A percentile compares a stretch with the other conserved stretches of the same genome.
Evolutionary conservation across 148 eudicot genomes (phyloP).

Genomic region (Drosera capensis): DNA sequence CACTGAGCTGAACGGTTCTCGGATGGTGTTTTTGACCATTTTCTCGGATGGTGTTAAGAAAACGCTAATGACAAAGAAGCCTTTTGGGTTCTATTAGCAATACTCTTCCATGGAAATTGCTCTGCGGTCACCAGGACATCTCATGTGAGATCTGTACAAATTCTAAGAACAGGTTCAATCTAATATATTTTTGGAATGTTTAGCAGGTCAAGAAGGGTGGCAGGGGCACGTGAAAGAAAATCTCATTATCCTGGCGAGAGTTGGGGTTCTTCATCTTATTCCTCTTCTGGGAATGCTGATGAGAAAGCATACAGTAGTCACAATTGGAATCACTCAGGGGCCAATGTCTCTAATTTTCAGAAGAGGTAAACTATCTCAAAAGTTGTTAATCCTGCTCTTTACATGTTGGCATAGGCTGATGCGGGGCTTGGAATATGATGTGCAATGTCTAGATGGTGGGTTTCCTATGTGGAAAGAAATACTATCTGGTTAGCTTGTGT

Average conservation of each 20-base stretch:
- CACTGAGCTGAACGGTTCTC: too few species aligned
- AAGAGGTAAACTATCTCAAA: slow-evolving; percentile 35
- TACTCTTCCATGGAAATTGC: too few species aligned
- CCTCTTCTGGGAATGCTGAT: slow-evolving; percentile 39
- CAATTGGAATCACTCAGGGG: slow-evolving; percentile 28
- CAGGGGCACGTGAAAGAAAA: slow-evolving; percentile 21
- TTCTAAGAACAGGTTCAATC: too few species aligned
- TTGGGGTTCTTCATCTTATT: slow-evolving; percentile 36
- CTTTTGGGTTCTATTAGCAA: too few species aligned
- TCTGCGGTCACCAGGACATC: too few species aligned
- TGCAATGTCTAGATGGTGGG: too few species aligned
- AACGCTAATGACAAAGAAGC: too few species aligned
- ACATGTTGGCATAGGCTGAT: not conserved
- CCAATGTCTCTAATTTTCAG: slow-evolving; percentile 31
- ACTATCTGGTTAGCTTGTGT: too few species aligned
- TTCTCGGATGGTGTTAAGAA: too few species aligned
- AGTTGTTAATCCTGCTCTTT: not conserved
- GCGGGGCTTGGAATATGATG: not conserved
- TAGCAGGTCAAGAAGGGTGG: slow-evolving; percentile 38
- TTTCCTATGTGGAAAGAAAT: too few species aligned
- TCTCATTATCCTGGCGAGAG: slow-evolving; percentile 25
- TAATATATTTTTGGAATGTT: slow-evolving; percentile 3
- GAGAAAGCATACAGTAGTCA: slow-evolving; percentile 57
- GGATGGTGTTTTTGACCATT: too few species aligned
- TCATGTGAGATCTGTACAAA: too few species aligned